Percentiles rank a stretch among this genome's conserved stretches.
phyloP scores from a whole-genome alignment of 192 early-diverging fungal species.

The Gaertneriomyces sp. region DNA sequence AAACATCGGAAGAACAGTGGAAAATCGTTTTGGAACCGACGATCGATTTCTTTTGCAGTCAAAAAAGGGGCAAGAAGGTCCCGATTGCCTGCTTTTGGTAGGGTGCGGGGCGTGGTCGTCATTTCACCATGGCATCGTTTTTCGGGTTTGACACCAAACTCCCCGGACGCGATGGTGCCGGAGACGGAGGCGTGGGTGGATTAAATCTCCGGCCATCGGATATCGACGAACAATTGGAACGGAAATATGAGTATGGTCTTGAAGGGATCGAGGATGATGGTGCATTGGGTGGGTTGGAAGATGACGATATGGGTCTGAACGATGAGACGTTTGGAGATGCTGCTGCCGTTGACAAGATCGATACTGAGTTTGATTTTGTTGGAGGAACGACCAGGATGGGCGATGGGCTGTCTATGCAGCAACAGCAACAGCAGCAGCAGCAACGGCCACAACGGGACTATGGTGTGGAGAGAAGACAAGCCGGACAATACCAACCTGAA shows the following conservation, averaged over 20 bases:
- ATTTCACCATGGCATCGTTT: constrained; percentile 21
- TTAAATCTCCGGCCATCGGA: constrained; percentile 21
- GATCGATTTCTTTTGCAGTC: too few relatives aligned
- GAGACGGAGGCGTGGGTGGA: constrained; percentile 18
- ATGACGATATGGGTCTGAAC: constrained; percentile 47
- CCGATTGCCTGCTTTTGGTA: too few relatives aligned
- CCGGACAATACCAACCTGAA: not conserved
- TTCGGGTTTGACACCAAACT: constrained; percentile 41
- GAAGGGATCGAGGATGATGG: constrained; percentile 20
- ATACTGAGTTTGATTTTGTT: constrained; percentile 47
- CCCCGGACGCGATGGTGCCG: constrained; percentile 21
- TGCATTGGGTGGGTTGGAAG: constrained; percentile 19
- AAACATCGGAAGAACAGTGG: too few relatives aligned
- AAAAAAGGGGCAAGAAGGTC: too few relatives aligned
- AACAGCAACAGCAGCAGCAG: not conserved
- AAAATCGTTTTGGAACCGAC: too few relatives aligned
- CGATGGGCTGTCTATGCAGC: not conserved
- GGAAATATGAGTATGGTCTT: constrained; percentile 34
- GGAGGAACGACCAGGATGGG: constrained; percentile 6
- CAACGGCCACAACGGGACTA: not conserved
- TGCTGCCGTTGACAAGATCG: constrained; percentile 7
- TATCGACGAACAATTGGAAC: constrained; percentile 44
- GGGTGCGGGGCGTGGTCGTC: not conserved
- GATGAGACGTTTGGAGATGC: constrained; percentile 51
- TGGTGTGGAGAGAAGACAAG: not conserved